These are phyloP conservation scores for Bolboschoenoplectus hybrid DNA, from an alignment of 202 grass and related monocot species.

Conservation along the genomic window DNA sequence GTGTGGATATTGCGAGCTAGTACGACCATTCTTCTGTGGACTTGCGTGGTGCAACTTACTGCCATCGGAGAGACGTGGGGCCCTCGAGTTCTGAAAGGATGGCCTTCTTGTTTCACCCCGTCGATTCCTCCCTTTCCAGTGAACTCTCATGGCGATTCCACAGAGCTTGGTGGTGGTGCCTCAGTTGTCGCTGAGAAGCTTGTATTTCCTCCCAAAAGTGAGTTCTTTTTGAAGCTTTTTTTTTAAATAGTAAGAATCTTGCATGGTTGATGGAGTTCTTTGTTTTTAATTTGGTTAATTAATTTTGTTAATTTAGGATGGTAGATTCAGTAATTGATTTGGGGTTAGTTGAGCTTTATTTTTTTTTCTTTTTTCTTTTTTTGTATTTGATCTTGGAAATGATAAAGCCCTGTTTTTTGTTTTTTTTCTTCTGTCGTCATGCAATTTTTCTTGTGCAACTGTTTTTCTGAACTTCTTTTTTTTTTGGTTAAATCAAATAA, in stretches of 20 bases:
- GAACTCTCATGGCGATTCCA: constrained; percentile 29
- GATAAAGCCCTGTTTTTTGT: not conserved
- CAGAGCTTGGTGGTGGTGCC: constrained; percentile 36
- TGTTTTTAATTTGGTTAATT: constrained; percentile 29
- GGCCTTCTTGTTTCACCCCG: constrained; percentile 70
- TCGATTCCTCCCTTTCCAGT: constrained; percentile 44
- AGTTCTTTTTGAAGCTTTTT: constrained; percentile 36
- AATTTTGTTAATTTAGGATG: not conserved
- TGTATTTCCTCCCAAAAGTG: constrained; percentile 78
- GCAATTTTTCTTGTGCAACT: constrained; percentile 30
- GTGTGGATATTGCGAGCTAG: constrained; percentile 73
- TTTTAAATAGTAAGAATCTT: not conserved
- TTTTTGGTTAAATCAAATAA: not conserved
- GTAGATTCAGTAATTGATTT: constrained; percentile 7
- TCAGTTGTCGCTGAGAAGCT: constrained; percentile 28
- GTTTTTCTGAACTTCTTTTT: not conserved
- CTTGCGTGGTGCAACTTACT: constrained; percentile 66
- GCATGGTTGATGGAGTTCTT: constrained; percentile 2
- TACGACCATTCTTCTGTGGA: constrained; percentile 82
- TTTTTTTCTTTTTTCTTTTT: not conserved
- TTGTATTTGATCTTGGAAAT: constrained; percentile 15
- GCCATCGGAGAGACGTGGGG: constrained; percentile 63
- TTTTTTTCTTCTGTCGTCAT: constrained; percentile 10
- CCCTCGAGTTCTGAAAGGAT: constrained; percentile 59
- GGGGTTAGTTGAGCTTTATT: constrained; percentile 15